A percentile compares a stretch with the other conserved stretches of the same genome.
These are phyloP conservation scores for Pythium brachiatum DNA, from an alignment of 352 stramenopile species.

Conservation along the genomic window DNA sequence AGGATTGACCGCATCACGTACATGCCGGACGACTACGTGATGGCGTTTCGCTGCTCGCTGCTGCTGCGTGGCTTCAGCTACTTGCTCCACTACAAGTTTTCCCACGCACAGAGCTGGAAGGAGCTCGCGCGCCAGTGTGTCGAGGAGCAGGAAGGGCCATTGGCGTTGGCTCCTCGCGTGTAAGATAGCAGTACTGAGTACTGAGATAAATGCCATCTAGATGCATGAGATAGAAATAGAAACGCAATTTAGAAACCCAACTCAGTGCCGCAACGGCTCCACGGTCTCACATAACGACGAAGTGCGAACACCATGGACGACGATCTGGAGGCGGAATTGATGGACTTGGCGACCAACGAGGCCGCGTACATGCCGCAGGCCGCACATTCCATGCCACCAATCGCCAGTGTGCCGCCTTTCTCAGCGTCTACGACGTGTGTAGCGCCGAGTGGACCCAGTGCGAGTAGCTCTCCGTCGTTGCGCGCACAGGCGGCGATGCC, in stretches of 20 bases:
- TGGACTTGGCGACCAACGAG: slow-evolving; percentile 64
- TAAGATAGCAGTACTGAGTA: slow-evolving; percentile 1
- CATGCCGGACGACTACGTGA: slow-evolving; percentile 85
- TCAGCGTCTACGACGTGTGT: not conserved
- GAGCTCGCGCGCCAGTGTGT: slow-evolving; percentile 62
- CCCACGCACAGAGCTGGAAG: slow-evolving; percentile 80
- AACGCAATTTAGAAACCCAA: not conserved
- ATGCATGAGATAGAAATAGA: slow-evolving; percentile 13
- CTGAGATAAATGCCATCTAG: not conserved
- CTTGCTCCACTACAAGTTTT: slow-evolving; percentile 84
- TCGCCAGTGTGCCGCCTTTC: not conserved
- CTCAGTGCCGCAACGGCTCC: not conserved
- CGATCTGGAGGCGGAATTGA: slow-evolving; percentile 61
- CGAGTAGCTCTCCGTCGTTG: not conserved
- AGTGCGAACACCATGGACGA: slow-evolving; percentile 20
- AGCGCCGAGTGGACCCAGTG: too few relatives aligned
- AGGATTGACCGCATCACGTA: slow-evolving; percentile 81
- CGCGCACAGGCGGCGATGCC: not conserved
- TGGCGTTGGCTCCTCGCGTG: not conserved
- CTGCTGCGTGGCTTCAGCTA: slow-evolving; percentile 85
- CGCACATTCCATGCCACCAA: slow-evolving; percentile 21
- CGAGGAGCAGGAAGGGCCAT: slow-evolving; percentile 32
- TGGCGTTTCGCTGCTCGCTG: slow-evolving; percentile 84
- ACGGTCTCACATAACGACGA: not conserved
- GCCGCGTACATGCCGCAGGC: slow-evolving; percentile 45